phyloP scores from a whole-genome alignment of 768 basidiomycete species.

The Candolleomyces eurysporus region DNA sequence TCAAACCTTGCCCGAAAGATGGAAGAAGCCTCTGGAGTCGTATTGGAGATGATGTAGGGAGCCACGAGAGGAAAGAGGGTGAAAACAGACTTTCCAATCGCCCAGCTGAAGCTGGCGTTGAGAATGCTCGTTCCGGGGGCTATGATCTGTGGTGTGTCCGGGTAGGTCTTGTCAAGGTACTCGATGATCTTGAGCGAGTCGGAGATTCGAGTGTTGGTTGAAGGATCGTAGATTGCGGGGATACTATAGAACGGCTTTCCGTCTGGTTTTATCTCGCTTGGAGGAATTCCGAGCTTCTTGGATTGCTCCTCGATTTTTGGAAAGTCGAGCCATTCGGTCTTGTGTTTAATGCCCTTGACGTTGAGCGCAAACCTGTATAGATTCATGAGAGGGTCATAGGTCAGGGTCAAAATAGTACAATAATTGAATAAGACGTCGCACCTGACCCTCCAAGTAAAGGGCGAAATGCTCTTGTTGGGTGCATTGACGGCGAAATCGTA shows the following conservation, averaged over 20 bases:
- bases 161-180: constrained; percentile 11
- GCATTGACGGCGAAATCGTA: constrained; percentile 37
- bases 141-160: constrained; percentile 3
- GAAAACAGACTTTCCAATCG: neutral
- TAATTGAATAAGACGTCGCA: constrained; percentile 1
- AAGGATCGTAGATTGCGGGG: constrained; percentile 9
- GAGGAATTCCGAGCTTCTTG: constrained; percentile 4
- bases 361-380: constrained; percentile 18
- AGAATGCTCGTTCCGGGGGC: constrained; percentile 1
- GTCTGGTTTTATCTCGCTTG: constrained; percentile 3
- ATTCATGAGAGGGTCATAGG: neutral
- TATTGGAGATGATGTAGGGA: neutral
- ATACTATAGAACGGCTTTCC: constrained; percentile 8
- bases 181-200: constrained; percentile 9
- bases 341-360: constrained; percentile 4
- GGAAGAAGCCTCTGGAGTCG: neutral
- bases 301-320: constrained; percentile 3
- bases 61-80: neutral
- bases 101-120: constrained; percentile 1
- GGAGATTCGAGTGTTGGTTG: constrained; percentile 1
- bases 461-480: constrained; percentile 29
- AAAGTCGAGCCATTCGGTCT: constrained; percentile 4
- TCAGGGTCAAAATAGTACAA: too few species aligned
- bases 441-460: constrained; percentile 36
- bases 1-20: neutral